Base-by-base conservation (phyloP, 768 basidiomycete genomes). In the Leccinum incarnatum region DNA sequence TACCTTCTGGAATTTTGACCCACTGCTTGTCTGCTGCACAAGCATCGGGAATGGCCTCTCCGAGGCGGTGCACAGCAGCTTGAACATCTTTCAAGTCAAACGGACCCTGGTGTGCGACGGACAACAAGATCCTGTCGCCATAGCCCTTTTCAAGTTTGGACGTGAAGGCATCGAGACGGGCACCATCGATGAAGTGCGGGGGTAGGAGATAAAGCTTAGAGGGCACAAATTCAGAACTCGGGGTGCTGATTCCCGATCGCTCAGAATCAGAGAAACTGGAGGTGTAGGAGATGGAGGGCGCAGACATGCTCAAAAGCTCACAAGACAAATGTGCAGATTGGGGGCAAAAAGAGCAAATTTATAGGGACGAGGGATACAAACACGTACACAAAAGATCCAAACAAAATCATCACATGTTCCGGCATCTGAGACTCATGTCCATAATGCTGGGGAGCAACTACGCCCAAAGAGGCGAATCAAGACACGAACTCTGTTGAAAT, bases 91-190 rank as follows among this genome's bases (percentile, higher is more conserved):
- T 52, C 23, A 19, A 3, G 17, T 70, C 53, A 48, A 61, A 60
- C 11, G 30, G 29, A 4, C 46, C 45, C 4, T 54, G 21, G 8
- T 72, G 72, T 0, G 63, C 58, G 19, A 74, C 59, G 1, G 37
- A 59, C 37, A 74, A 54, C 9, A 72, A 30, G 12, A 74, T 54
- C 45, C 59, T 69, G 51, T 72, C 69, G 3, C 60, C 71, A 40
- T 65, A 63, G n/a, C 72, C 71, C 32, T 62, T 72, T 11, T 67
- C 65, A 27, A 74, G 64, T 42, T 57, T 65, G 7, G 61, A 60
- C 2, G 59, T 49, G 12, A 72, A 69, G 1, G 51, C 19, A 25
- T 51, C 55, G 47, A 74, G 58, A 10, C 54, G 57, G 15, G 9
- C n/a, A 15, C 10, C 9, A 1, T 61, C 51, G 37, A 71, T 40